Conservation (phyloP, 1,284 basidiomycete species). For the Amylostereum chailletii region DNA sequence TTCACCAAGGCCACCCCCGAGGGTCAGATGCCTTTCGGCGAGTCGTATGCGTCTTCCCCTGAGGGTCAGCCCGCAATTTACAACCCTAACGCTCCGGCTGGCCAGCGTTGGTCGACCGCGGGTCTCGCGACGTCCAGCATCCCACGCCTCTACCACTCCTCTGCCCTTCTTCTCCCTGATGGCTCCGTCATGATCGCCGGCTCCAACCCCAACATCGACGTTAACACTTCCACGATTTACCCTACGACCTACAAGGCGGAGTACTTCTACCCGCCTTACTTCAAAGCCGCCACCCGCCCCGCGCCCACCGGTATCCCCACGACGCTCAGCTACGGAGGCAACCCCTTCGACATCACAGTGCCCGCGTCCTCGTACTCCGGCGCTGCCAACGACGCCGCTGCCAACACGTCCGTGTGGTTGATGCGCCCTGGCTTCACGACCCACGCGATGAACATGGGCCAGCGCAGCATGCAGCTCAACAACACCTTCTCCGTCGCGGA, state of each 20-base stretch:
- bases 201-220: slow-evolving; percentile 90
- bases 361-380: slow-evolving; percentile 59
- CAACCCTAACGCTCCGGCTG: slow-evolving; percentile 56
- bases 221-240: slow-evolving; percentile 58
- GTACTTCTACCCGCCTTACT: slow-evolving; percentile 82
- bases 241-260: slow-evolving; percentile 85
- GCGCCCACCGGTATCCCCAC: slow-evolving; percentile 62
- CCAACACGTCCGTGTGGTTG: slow-evolving; percentile 74
- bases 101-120: slow-evolving; percentile 65
- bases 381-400: slow-evolving; percentile 58
- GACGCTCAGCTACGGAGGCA: slow-evolving; percentile 80
- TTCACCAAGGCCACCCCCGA: slow-evolving; percentile 38
- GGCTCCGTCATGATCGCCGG: slow-evolving; percentile 84
- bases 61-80: slow-evolving; percentile 69
- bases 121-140: slow-evolving; percentile 57
- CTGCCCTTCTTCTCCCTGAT: slow-evolving; percentile 84
- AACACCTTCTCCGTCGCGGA: slow-evolving; percentile 74
- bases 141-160: slow-evolving; percentile 82
- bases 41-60: slow-evolving; percentile 60
- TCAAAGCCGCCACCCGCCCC: slow-evolving; percentile 69
- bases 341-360: slow-evolving; percentile 61
- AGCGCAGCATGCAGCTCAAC: slow-evolving; percentile 70
- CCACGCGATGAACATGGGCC: slow-evolving; percentile 93
- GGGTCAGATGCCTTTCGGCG: slow-evolving; percentile 49
- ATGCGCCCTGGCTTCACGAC: slow-evolving; percentile 89